Evolutionary conservation across 2,329 filamentous ascomycete species (phyloP), one percentile per base, ranked within the genome.

Genomic region (Phaeomoniella chlamydospora): DNA sequence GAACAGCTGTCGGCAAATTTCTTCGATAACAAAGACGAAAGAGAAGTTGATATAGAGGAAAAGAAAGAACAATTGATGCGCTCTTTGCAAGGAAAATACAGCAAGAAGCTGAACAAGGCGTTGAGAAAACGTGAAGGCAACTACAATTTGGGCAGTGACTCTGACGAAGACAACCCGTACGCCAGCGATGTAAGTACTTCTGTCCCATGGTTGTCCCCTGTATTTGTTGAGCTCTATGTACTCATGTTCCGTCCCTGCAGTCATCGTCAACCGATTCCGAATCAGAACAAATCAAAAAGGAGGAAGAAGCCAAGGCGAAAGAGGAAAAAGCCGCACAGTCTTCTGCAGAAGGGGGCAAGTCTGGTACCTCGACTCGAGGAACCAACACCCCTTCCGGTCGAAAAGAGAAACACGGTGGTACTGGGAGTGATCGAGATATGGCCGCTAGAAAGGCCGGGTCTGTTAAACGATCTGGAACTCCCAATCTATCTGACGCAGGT

Each of bases 1-100:
- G 80, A 87, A 49, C 86, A 92, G 55, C 67, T 92, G n/a, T 76
- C 77, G 36, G 88, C 88, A 5, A 93, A 93, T 49, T 64, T 90
- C 2, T 94, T 93, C 46, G 80, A 92, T 49, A 62, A 73, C 31
- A 74, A 80, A 51, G 72, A 86, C 3, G 79, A 87, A 48, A 73
- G 77, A 44, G 77, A 71, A 35, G 64, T 70, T 35, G 70, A 90
- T 42, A 68, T 84, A 43, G 72, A 81, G 43, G 76, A 83, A 48
- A 60, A 78, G 46, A 62, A 72, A 46, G 72, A 76, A 49, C 62
- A 65, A 44, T 37, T 34, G 59, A 58, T 37, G 79, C 82, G 45
- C 77, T 79, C 44, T 70, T 82, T 39, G 68, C 74, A 41, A 65
- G 74, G 42, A 81, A 77, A 75, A 43, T 69, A 80, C 38, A 81